These are phyloP conservation scores for Gonium pectorale DNA, from an alignment of 139 green algal genomes.

Conservation along the genomic window DNA sequence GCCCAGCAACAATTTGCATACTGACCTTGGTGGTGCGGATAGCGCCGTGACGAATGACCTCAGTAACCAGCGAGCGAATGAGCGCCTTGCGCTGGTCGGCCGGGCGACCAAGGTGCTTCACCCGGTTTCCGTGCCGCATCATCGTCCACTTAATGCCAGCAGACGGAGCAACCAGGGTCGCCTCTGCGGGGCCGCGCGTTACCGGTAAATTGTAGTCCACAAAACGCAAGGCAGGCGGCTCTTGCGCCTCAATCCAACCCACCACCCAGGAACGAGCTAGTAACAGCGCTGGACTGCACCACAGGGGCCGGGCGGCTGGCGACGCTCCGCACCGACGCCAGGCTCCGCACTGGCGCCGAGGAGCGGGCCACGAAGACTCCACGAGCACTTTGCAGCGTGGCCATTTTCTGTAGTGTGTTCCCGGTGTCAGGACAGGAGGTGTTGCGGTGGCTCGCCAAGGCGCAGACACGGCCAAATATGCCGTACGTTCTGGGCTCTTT, in stretches of 20 bases:
- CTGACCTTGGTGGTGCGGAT: conserved; percentile 95
- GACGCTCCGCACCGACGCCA: conserved; percentile 1
- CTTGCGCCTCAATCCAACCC: background rate
- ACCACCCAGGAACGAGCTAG: conserved; percentile 36
- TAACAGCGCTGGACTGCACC: background rate
- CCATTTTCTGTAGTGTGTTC: too few relatives aligned
- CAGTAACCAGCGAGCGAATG: conserved; percentile 90
- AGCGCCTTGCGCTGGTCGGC: conserved; percentile 98
- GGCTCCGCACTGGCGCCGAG: background rate
- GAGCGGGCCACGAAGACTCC: conserved; percentile 5
- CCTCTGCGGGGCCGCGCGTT: conserved; percentile 41
- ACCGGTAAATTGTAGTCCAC: background rate
- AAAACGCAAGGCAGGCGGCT: background rate
- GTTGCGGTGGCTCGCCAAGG: too few relatives aligned
- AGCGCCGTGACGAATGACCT: conserved; percentile 92
- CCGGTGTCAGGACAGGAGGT: too few relatives aligned
- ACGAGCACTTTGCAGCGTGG: conserved; percentile 19
- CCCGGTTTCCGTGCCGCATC: conserved; percentile 94
- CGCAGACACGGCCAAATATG: too few relatives aligned
- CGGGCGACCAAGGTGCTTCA: conserved; percentile 86
- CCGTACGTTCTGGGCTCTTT: too few relatives aligned
- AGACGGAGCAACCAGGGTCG: conserved; percentile 44
- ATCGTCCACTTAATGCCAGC: conserved; percentile 70
- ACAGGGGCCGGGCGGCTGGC: background rate
- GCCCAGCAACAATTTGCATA: background rate